Conservation (phyloP, 1,284 basidiomycete genomes). For the Rhizoctonia solani region DNA sequence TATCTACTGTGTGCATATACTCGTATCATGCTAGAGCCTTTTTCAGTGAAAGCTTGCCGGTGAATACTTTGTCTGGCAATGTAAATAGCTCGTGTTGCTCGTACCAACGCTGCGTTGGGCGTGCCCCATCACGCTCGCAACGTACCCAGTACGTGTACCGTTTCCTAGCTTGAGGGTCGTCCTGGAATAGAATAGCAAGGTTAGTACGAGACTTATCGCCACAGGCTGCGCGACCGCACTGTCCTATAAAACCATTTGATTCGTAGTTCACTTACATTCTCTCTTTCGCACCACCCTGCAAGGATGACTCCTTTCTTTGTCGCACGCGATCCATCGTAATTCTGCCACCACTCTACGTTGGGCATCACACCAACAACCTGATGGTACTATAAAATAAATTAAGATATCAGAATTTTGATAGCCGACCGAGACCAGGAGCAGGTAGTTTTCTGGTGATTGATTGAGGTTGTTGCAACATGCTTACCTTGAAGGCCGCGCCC, state of each 20-base stretch:
- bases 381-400: not conserved
- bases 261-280: slow-evolving; percentile 4
- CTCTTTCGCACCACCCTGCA: slow-evolving; percentile 29
- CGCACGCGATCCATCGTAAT: not conserved
- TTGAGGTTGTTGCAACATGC: not conserved
- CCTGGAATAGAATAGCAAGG: not conserved
- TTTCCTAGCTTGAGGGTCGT: not conserved
- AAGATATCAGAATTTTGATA: not conserved
- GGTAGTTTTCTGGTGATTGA: not conserved
- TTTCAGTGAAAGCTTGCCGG: not conserved
- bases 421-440: not conserved
- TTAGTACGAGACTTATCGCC: not conserved
- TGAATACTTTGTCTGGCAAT: not conserved
- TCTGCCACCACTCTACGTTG: slow-evolving; percentile 27
- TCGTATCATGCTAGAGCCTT: slow-evolving; percentile 9
- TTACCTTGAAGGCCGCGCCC: slow-evolving; percentile 23
- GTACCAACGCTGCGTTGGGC: slow-evolving; percentile 24
- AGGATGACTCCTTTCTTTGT: slow-evolving; percentile 24
- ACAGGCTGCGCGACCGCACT: not conserved
- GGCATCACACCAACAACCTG: slow-evolving; percentile 16
- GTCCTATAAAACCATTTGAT: not conserved
- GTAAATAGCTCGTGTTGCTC: slow-evolving; percentile 30
- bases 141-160: slow-evolving; percentile 27
- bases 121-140: slow-evolving; percentile 1
- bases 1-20: not conserved